Evolutionary conservation across 1,284 basidiomycete genomes (phyloP).

Genomic region (Rhodotorula mucilaginosa): DNA sequence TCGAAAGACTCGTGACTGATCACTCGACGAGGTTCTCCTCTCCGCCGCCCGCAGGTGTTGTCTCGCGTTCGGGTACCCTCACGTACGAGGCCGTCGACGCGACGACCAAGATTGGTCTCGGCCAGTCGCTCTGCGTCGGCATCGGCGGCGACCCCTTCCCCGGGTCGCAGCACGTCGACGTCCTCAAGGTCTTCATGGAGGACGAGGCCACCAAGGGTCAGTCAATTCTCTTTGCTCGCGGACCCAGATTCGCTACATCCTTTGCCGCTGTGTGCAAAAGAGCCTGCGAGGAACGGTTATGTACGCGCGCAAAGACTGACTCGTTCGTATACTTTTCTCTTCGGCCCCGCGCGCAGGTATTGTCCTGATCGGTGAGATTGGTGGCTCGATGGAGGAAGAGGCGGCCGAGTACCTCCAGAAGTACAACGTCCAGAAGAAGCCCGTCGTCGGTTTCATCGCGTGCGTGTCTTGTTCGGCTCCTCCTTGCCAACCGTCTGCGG

Average conservation of each 20-base stretch:
- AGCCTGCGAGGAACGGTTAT: too few species aligned
- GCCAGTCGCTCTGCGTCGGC: conserved; percentile 93
- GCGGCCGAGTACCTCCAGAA: conserved; percentile 83
- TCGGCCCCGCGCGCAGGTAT: conserved; percentile 62
- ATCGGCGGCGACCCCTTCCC: conserved; percentile 99
- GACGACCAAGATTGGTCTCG: conserved; percentile 92
- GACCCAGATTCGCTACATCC: too few species aligned
- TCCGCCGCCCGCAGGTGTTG: conserved; percentile 63
- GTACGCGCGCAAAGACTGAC: not conserved
- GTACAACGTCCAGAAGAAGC: conserved; percentile 94
- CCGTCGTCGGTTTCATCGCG: conserved; percentile 97
- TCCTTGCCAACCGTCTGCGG: not conserved
- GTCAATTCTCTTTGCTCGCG: not conserved
- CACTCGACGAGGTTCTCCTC: not conserved
- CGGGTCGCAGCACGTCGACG: conserved; percentile 91
- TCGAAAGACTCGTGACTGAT: not conserved
- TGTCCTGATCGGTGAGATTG: conserved; percentile 98
- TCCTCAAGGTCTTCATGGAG: conserved; percentile 92
- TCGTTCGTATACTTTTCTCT: not conserved
- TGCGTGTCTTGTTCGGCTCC: conserved; percentile 56
- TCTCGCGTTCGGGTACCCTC: conserved; percentile 91
- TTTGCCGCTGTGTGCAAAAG: not conserved
- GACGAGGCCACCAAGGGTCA: conserved; percentile 84
- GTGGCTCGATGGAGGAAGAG: conserved; percentile 98
- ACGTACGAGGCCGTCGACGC: conserved; percentile 83